Evolutionary conservation across 495 filamentous ascomycete genomes (phyloP), one percentile per base, ranked within the genome.

Genomic region (Hypoxylon fragiforme): DNA sequence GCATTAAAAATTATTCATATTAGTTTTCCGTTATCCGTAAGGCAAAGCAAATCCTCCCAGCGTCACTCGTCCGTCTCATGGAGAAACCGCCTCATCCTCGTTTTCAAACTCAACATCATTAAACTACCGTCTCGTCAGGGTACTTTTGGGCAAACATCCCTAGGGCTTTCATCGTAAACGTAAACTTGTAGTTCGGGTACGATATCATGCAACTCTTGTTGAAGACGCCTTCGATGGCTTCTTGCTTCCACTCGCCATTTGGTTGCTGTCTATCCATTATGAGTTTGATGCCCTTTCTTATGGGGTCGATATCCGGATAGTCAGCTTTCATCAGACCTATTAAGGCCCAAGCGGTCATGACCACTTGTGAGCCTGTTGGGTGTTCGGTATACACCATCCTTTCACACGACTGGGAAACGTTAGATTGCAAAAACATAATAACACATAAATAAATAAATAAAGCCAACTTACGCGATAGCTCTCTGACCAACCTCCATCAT

Each of bases 191-290:
- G 74, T 98, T 98, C 50, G 94, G 94, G 65, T 98, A 98, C 3
- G 92, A 94, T 48, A 98, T 98, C 92, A 97, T 97, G 72, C 94
- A 97, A 64, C 85, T 95, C 75, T 97, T 96, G 73, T 98, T 98
- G 76, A 98, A 98, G 9, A 98, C 94, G 5, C 94, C 94, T 65
- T 98, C 94, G 61, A 98, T 97, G 0, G 84, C 85, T 72, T 98
- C 94, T 65, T 97, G 92, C 55, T 87, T 69, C 94, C 94, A 98
- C 74, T 96, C 91, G 11, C 94, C 94, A 67, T 95, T 95, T 3
- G 73, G 66, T 66, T 88, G 85, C 66, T 98, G 94, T 35, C 94
- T 81, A 7, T 77, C 73, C 86, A 96, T 92, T 38, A 98, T 78
- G 58, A 97, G 74, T 71, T 82, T 83, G 67, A 97, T 77, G 1